These are phyloP conservation scores for Tylopilus balloui DNA, from an alignment of 768 basidiomycete species.

Conservation along the genomic window DNA sequence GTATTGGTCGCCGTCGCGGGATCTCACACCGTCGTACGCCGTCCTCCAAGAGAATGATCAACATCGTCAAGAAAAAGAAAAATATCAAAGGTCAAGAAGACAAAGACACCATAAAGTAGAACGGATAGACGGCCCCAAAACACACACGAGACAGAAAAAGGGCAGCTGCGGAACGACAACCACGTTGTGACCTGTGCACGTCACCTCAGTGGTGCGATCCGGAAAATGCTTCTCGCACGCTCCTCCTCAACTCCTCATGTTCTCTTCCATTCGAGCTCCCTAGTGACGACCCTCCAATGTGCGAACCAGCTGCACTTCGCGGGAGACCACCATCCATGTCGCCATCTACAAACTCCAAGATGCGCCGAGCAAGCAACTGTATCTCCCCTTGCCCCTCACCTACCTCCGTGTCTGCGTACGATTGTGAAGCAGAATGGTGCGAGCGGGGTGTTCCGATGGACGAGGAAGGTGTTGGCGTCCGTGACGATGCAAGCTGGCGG, in stretches of 20 bases:
- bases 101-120: background rate
- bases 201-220: constrained; percentile 44
- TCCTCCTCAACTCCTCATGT: constrained; percentile 78
- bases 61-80: too few species aligned
- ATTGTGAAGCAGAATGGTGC: constrained; percentile 62
- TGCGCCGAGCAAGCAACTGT: constrained; percentile 75
- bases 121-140: background rate
- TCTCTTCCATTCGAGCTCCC: constrained; percentile 55
- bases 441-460: constrained; percentile 73
- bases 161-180: background rate
- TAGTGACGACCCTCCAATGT: constrained; percentile 65
- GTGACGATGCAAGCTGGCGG: constrained; percentile 72
- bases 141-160: too few species aligned
- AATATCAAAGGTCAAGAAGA: background rate
- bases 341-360: constrained; percentile 81
- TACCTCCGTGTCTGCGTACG: constrained; percentile 77
- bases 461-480: constrained; percentile 63
- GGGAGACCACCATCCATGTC: constrained; percentile 58
- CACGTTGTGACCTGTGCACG: background rate
- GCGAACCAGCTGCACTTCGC: constrained; percentile 59
- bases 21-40: too few species aligned
- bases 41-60: background rate
- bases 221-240: constrained; percentile 77
- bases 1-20: too few species aligned
- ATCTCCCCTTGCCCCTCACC: constrained; percentile 93